Conservation (phyloP, 495 filamentous ascomycete species). For the Tricharina praecox region DNA sequence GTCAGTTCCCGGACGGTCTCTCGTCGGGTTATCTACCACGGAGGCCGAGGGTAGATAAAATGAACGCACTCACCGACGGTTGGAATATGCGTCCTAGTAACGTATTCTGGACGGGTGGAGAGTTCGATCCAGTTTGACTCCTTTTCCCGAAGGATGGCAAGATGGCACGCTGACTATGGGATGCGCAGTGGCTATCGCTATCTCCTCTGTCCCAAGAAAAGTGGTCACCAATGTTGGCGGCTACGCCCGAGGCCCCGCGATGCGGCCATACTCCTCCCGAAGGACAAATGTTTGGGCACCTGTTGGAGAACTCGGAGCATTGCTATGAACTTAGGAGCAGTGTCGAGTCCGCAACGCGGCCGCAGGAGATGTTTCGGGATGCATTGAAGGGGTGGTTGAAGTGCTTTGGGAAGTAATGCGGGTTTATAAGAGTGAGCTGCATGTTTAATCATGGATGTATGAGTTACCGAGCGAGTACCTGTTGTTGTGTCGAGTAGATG, state of each 20-base stretch:
- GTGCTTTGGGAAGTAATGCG: no score
- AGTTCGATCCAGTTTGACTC: constrained; percentile 34
- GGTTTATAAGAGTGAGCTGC: no score
- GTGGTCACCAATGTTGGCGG: constrained; percentile 29
- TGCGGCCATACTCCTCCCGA: constrained; percentile 31
- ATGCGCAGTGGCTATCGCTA: constrained; percentile 35
- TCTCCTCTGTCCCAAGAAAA: constrained; percentile 33
- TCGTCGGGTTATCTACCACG: constrained; percentile 32
- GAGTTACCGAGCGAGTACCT: no score
- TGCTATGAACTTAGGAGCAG: constrained; percentile 36
- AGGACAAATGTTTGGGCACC: constrained; percentile 36
- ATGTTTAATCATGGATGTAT: no score
- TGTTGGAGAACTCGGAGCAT: constrained; percentile 35
- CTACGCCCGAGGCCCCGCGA: constrained; percentile 31
- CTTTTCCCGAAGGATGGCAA: not conserved
- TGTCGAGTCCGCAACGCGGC: constrained; percentile 7
- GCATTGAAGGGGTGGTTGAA: constrained; percentile 40
- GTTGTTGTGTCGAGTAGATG: no score
- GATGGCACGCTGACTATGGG: constrained; percentile 1
- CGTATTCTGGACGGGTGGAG: constrained; percentile 37
- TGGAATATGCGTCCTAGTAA: constrained; percentile 45
- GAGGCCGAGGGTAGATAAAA: constrained; percentile 27
- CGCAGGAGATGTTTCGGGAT: constrained; percentile 33
- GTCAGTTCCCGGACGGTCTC: constrained; percentile 36
- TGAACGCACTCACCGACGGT: constrained; percentile 36